These are phyloP conservation scores for Dactylellina drechsleri DNA, from an alignment of 2,329 filamentous ascomycete species.

Conservation along the genomic window DNA sequence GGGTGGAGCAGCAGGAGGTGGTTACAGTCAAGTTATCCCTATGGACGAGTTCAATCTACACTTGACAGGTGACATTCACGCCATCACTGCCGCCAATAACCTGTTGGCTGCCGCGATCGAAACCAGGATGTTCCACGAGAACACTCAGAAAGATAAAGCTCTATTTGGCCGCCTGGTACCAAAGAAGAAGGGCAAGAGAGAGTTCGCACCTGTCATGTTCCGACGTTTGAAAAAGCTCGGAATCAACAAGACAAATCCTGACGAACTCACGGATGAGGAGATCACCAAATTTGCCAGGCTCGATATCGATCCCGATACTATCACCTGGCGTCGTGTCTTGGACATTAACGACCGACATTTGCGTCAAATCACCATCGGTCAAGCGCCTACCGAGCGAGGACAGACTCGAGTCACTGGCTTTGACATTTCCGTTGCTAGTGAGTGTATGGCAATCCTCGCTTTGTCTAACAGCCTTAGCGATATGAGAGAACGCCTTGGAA, in stretches of 20 bases:
- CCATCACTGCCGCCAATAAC: slow-evolving; percentile 96
- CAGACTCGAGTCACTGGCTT: slow-evolving; percentile 89
- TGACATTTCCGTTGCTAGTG: slow-evolving; percentile 96
- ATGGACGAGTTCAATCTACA: slow-evolving; percentile 99
- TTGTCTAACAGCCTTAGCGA: slow-evolving; percentile 87
- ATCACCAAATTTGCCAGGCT: slow-evolving; percentile 87
- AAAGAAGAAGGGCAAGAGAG: slow-evolving; percentile 85
- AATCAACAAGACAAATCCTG: slow-evolving; percentile 91
- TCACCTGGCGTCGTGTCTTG: slow-evolving; percentile 94
- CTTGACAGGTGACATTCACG: slow-evolving; percentile 96
- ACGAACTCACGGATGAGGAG: slow-evolving; percentile 90
- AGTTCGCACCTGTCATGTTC: slow-evolving; percentile 91
- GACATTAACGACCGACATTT: slow-evolving; percentile 98
- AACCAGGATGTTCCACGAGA: slow-evolving; percentile 97
- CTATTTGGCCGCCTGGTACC: slow-evolving; percentile 90
- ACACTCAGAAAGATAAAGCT: slow-evolving; percentile 88
- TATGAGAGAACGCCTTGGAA: slow-evolving; percentile 90
- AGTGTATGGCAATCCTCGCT: slow-evolving; percentile 98
- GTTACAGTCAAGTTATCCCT: slow-evolving; percentile 98
- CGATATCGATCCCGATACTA: slow-evolving; percentile 95
- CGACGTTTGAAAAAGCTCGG: slow-evolving; percentile 93
- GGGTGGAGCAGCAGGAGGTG: slow-evolving; percentile 94
- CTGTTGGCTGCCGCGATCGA: slow-evolving; percentile 91
- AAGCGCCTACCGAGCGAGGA: slow-evolving; percentile 89
- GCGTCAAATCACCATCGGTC: slow-evolving; percentile 86